Percentiles rank a stretch among this genome's conserved stretches.
Conservation (phyloP, 768 basidiomycete species). For the Suillus discolor region DNA sequence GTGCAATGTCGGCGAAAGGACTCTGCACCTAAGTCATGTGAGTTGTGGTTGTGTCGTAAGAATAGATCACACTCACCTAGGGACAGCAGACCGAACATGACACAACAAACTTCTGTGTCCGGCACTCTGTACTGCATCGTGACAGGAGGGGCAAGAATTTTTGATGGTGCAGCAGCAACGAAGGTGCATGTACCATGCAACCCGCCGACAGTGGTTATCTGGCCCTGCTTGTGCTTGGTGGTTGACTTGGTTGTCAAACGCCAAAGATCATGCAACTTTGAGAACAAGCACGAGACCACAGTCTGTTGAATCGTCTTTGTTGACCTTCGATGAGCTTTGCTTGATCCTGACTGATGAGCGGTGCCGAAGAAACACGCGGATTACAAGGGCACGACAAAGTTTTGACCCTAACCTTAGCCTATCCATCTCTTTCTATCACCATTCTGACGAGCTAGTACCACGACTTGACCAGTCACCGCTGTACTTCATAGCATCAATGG, state of each 20-base stretch:
- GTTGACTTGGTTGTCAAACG: neutral
- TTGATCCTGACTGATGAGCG: slow-evolving; percentile 9
- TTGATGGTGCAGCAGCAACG: slow-evolving; percentile 28
- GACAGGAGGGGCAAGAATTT: slow-evolving; percentile 23
- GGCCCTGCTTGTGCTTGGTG: slow-evolving; percentile 1
- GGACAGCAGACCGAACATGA: neutral
- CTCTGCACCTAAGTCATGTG: neutral
- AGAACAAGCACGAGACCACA: slow-evolving; percentile 2
- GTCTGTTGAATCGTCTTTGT: neutral
- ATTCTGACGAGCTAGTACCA: too few relatives aligned
- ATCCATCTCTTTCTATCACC: too few relatives aligned
- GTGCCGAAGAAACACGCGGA: slow-evolving; percentile 24
- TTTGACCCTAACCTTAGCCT: neutral
- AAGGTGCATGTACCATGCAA: slow-evolving; percentile 25
- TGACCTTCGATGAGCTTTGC: neutral
- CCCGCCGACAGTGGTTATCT: slow-evolving; percentile 20
- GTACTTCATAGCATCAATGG: neutral
- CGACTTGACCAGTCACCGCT: too few relatives aligned
- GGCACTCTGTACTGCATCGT: slow-evolving; percentile 24
- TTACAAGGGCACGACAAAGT: neutral
- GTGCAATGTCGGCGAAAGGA: neutral
- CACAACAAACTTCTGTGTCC: slow-evolving; percentile 12
- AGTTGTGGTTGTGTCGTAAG: neutral
- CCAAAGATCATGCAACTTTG: slow-evolving; percentile 6
- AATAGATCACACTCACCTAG: neutral